Conservation (phyloP, 768 basidiomycete genomes). For the Suillus clintonianus region DNA sequence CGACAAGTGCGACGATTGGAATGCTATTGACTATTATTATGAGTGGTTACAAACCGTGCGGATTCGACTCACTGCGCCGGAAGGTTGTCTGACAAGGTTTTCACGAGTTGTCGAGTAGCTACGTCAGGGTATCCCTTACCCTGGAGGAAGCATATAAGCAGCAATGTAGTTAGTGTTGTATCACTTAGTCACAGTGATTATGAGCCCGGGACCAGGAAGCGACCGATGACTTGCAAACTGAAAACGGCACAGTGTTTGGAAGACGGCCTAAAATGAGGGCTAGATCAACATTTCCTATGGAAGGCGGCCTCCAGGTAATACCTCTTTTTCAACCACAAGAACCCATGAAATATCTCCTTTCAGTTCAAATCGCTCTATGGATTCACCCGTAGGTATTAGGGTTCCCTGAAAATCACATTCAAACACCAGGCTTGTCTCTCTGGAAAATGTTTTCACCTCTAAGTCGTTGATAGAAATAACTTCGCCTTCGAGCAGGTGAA, state of each 20-base stretch:
- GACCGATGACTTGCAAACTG: constrained; percentile 49
- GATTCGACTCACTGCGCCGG: constrained; percentile 50
- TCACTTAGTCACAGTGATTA: constrained; percentile 65
- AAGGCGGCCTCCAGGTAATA: constrained; percentile 23
- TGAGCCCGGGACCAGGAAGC: constrained; percentile 64
- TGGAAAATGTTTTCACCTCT: constrained; percentile 45
- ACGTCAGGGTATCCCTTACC: constrained; percentile 98
- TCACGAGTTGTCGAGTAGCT: constrained; percentile 83
- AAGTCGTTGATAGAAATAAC: constrained; percentile 50
- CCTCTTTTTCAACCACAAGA: constrained; percentile 94
- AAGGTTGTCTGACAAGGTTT: constrained; percentile 66
- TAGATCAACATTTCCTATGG: background rate
- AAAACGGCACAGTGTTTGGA: constrained; percentile 76
- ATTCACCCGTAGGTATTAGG: constrained; percentile 77
- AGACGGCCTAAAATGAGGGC: constrained; percentile 75
- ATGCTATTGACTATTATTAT: constrained; percentile 46
- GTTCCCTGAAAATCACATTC: constrained; percentile 49
- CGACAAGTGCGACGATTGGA: constrained; percentile 79
- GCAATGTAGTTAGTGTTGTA: background rate
- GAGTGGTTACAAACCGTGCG: background rate
- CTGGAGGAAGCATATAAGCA: constrained; percentile 40
- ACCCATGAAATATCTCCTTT: constrained; percentile 69
- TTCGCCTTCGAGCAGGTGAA: constrained; percentile 61
- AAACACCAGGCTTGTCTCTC: background rate
- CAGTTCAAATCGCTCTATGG: constrained; percentile 63